Evolutionary conservation across 805 yeast species (phyloP).

Genomic region (Dipodascus albidus): DNA sequence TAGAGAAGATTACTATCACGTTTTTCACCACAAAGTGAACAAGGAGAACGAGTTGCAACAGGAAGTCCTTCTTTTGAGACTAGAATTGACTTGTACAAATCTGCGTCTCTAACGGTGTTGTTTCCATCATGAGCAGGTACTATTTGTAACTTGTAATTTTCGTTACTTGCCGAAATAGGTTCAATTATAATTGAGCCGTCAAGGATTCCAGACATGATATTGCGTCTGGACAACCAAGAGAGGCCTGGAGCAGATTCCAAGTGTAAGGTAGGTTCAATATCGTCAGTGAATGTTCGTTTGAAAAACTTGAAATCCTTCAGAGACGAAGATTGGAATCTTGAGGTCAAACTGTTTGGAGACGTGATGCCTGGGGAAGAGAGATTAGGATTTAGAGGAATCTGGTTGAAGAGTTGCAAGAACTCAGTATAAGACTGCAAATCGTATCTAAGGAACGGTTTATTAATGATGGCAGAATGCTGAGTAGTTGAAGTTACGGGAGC

Average conservation of each 20-base stretch:
- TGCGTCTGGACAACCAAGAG: conserved; percentile 48
- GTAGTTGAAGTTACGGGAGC: not conserved
- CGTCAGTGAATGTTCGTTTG: conserved; percentile 58
- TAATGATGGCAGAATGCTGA: not conserved
- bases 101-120: not conserved
- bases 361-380: conserved; percentile 3
- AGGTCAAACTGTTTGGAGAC: conserved; percentile 6
- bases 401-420: conserved; percentile 4
- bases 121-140: not conserved
- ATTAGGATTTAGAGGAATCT: not conserved
- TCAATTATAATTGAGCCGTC: conserved; percentile 78
- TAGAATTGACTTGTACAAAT: conserved; percentile 23
- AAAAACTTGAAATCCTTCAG: conserved; percentile 48
- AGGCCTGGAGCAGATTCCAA: conserved; percentile 54
- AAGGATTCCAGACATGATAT: conserved; percentile 52
- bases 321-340: conserved; percentile 11
- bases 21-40: conserved; percentile 76
- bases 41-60: conserved; percentile 62
- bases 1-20: conserved; percentile 62
- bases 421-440: conserved; percentile 7
- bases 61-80: conserved; percentile 46
- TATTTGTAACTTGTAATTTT: conserved; percentile 37
- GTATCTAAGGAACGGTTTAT: conserved; percentile 6
- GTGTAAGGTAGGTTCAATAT: conserved; percentile 62
- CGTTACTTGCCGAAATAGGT: conserved; percentile 78